phyloP scores from a whole-genome alignment of 352 stramenopile species.

The Phytophthora cryptogea region DNA sequence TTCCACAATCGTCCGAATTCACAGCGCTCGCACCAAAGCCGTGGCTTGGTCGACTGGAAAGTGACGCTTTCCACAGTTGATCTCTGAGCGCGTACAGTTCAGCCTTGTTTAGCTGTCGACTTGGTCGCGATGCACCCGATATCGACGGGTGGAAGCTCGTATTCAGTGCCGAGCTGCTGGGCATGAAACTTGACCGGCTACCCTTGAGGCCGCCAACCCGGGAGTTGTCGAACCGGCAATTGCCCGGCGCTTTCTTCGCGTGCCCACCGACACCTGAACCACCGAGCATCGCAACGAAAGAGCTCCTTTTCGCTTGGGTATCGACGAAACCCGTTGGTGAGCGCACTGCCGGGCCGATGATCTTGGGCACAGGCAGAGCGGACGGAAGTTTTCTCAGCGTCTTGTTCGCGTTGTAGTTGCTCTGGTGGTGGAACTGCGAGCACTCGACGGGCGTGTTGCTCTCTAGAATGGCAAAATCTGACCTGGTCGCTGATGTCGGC shows the following conservation, averaged over 20 bases:
- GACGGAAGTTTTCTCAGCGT: conserved; percentile 1
- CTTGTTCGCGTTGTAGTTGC: neutral
- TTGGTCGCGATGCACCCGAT: conserved; percentile 22
- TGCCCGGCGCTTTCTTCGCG: conserved; percentile 5
- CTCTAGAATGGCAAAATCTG: conserved; percentile 27
- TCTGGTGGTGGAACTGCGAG: conserved; percentile 17
- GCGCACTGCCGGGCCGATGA: conserved; percentile 17
- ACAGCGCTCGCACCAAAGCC: neutral
- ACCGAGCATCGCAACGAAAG: conserved; percentile 23
- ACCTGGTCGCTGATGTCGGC: conserved; percentile 12
- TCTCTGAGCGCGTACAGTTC: conserved; percentile 51
- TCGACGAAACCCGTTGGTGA: conserved; percentile 7
- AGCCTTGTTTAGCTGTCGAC: conserved; percentile 28
- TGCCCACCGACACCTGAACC: conserved; percentile 11
- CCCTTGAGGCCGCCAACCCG: conserved; percentile 5
- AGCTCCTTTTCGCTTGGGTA: conserved; percentile 10
- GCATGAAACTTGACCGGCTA: conserved; percentile 35
- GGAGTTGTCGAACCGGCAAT: conserved; percentile 9
- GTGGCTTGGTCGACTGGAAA: conserved; percentile 17
- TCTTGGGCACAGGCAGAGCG: conserved; percentile 25
- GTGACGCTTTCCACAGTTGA: conserved; percentile 38
- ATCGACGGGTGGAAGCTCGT: conserved; percentile 16
- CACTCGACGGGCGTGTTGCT: conserved; percentile 37
- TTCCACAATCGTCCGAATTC: conserved; percentile 3
- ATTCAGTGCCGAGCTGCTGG: conserved; percentile 25